Evolutionary conservation across 164 flowering plant genomes (phyloP), one percentile per base, ranked within the genome.

Genomic region (Macadamia integrifolia): DNA sequence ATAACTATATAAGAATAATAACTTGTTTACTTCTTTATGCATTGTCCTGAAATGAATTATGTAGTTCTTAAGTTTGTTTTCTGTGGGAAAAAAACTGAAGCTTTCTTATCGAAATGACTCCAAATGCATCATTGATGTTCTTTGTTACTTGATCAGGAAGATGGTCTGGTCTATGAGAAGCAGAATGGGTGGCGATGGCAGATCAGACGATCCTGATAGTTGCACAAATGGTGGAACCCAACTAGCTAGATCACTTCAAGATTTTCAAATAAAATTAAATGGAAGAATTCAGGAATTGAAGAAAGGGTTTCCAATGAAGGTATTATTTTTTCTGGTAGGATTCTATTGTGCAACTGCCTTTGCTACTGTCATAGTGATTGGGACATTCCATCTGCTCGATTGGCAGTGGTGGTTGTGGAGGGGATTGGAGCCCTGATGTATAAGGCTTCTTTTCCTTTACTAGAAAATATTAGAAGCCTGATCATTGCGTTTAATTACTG

Each of bases 291-390:
- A 73, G 60, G 85, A 85, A 69, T 3, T 87, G 55, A 86, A 77
- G 81, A 85, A 83, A 77, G 77, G 83, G 71, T 81, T 91, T 65
- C 96, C 96, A 0, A 66, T 80, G 80, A 94, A 94, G 66, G 55
- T 94, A 61, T 83, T 94, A 31, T 91, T 85, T 66, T 88, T 94
- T 86, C 86, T 94, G 80, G 87, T 80, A 57, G 98, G 98, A 0
- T 87, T 94, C 68, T 93, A 93, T 67, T 87, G 93, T 77, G 96
- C 98, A 43, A 91, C 98, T 46, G 98, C 96, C 23, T 93, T 90
- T 76, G 84, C 98, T 14, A 93, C 98, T 18, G 93, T 91, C 23
- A 93, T 93, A 58, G 97, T 62, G 98, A 94, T 64, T 94, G 97
- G 98, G 98, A 94, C 77, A 85, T 94, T 59, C 81, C 91, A 0